These are phyloP conservation scores for Pyrus pyrifolia DNA, from an alignment of 306 rosid species.

Conservation along the genomic window DNA sequence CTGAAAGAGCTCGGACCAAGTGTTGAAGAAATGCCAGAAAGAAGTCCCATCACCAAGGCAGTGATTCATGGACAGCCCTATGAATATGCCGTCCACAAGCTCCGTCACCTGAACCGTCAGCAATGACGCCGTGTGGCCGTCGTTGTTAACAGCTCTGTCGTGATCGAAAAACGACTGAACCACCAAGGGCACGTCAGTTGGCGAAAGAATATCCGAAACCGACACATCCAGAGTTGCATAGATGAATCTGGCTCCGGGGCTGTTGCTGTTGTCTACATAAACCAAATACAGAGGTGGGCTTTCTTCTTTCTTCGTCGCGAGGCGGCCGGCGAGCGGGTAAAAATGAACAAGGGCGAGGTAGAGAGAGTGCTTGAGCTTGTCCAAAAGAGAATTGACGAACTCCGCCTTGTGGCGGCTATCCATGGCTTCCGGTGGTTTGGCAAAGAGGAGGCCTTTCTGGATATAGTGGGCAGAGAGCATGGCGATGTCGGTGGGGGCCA, in stretches of 20 bases:
- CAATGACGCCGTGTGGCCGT: slow-evolving; percentile 47
- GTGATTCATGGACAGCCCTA: slow-evolving; percentile 62
- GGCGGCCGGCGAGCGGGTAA: slow-evolving; percentile 56
- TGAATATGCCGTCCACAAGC: slow-evolving; percentile 48
- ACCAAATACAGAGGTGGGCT: slow-evolving; percentile 25
- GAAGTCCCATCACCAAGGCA: slow-evolving; percentile 42
- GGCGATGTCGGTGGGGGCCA: slow-evolving; percentile 37
- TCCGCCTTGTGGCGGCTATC: neutral
- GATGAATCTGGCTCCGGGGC: slow-evolving; percentile 45
- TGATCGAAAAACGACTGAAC: slow-evolving; percentile 56
- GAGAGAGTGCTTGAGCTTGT: slow-evolving; percentile 43
- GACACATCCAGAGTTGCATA: slow-evolving; percentile 36
- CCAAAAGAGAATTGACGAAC: slow-evolving; percentile 22
- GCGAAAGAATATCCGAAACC: slow-evolving; percentile 43
- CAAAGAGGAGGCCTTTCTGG: slow-evolving; percentile 63
- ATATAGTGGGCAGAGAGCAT: slow-evolving; percentile 47
- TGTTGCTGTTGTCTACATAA: slow-evolving; percentile 33
- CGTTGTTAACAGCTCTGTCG: slow-evolving; percentile 47
- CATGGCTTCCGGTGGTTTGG: slow-evolving; percentile 28
- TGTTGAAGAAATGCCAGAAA: slow-evolving; percentile 54
- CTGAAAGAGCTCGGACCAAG: slow-evolving; percentile 52
- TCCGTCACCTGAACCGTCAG: slow-evolving; percentile 51
- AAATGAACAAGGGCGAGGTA: slow-evolving; percentile 47
- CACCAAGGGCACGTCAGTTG: slow-evolving; percentile 38
- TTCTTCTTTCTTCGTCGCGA: slow-evolving; percentile 27